Base-by-base conservation (phyloP, 352 stramenopile genomes). In the Globisporangium canariense region DNA sequence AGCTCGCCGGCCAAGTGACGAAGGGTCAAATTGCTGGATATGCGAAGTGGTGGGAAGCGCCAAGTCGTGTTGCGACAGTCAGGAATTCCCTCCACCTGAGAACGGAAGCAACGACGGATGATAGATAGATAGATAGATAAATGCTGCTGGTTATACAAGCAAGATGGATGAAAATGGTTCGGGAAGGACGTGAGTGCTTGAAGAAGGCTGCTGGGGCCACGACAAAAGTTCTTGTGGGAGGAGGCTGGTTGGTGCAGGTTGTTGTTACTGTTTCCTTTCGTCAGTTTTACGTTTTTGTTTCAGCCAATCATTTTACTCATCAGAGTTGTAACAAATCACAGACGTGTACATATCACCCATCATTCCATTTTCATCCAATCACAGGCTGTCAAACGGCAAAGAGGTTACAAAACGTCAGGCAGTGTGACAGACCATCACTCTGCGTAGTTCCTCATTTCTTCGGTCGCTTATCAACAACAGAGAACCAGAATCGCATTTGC, bases 381-480 rank as follows among this genome's bases (percentile, higher is more conserved):
- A 40, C 16, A 41, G 1, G 0, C 4, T 10, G 55, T 52, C 36
- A 61, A 61, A 40, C 14, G 9, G 25, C 13, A 36, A 8, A 36
- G 50, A 40, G 50, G 5, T 56, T 56, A 16, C 28, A 41, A 56
- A 56, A 40, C 7, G 28, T 60, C 55, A 60, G 22, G 22, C 2
- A 28, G 38, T 51, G 36, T 11, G 14, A n/a, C 11, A 43, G 38
- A 40, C 11, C 38, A 52, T 51, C 40, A 61, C 54, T 60, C 55
- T 60, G 20, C 40, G 20, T n/a, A 51, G 4, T 14, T 56, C 28
- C 1, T 56, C 50, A 11, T 18, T 55, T 55, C 22, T 53, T 36
- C 50, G 50, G 11, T 58, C 9, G 41, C 41, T 14, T 47, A 14
- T 22, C 41, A 47, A 20, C 18, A 11, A 3, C 4, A 20, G 28